Conservation (phyloP, 805 yeast species). For the Pichia occidentalis region DNA sequence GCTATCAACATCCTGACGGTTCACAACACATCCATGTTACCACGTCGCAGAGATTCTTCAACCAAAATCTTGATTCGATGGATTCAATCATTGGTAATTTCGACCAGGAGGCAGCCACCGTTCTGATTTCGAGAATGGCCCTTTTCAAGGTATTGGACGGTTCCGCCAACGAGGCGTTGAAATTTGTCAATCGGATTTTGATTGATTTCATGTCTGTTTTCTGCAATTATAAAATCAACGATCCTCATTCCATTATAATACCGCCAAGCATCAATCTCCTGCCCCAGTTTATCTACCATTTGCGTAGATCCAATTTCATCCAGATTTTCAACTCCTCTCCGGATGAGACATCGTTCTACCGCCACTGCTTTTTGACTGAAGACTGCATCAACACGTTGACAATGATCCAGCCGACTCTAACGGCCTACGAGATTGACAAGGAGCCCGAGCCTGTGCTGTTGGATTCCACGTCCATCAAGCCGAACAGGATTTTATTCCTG, state of each 20-base stretch:
- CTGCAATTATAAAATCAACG: slow-evolving; percentile 42
- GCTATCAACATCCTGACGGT: slow-evolving; percentile 58
- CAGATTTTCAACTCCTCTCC: slow-evolving; percentile 67
- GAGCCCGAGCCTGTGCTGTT: slow-evolving; percentile 60
- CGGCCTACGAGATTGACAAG: slow-evolving; percentile 47
- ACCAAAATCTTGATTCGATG: slow-evolving; percentile 31
- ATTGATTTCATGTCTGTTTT: slow-evolving; percentile 42
- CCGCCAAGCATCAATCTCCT: slow-evolving; percentile 44
- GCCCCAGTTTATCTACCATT: slow-evolving; percentile 63
- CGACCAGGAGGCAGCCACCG: slow-evolving; percentile 68
- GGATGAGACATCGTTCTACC: slow-evolving; percentile 60
- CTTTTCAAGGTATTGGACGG: slow-evolving; percentile 36
- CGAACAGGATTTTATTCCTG: slow-evolving; percentile 48
- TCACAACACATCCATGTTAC: slow-evolving; percentile 55
- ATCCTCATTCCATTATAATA: slow-evolving; percentile 42
- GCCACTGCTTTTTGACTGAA: slow-evolving; percentile 57
- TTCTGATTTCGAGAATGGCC: slow-evolving; percentile 50
- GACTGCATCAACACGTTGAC: slow-evolving; percentile 53
- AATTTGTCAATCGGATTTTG: slow-evolving; percentile 43
- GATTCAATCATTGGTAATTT: slow-evolving; percentile 39
- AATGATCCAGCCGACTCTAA: slow-evolving; percentile 66
- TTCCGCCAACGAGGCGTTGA: slow-evolving; percentile 33
- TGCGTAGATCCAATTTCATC: slow-evolving; percentile 59
- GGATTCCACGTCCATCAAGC: slow-evolving; percentile 57
- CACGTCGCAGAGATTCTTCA: slow-evolving; percentile 42